A percentile compares a stretch with the other conserved stretches of the same genome.
These are phyloP conservation scores for Aureobasidium sp. DNA, from an alignment of 2,329 filamentous ascomycete genomes.

Conservation along the genomic window DNA sequence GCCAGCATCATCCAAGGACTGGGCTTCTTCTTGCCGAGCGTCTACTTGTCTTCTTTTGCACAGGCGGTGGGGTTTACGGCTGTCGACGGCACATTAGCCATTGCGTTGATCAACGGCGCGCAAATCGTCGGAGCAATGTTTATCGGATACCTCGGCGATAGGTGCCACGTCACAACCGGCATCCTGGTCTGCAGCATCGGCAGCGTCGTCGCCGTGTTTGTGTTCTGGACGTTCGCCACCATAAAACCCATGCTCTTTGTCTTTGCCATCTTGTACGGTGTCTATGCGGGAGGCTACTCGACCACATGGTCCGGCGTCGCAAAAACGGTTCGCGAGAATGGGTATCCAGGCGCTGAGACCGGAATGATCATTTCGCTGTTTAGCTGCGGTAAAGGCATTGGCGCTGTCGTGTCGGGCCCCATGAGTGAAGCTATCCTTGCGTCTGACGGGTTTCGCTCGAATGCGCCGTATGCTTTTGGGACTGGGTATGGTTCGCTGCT, in stretches of 20 bases:
- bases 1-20: constrained; percentile 37
- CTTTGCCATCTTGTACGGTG: constrained; percentile 38
- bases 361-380: constrained; percentile 45
- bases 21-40: constrained; percentile 38
- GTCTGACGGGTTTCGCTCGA: constrained; percentile 30
- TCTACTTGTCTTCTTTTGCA: constrained; percentile 39
- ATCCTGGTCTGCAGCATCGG: constrained; percentile 33
- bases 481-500: constrained; percentile 38
- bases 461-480: constrained; percentile 36
- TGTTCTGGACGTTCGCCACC: constrained; percentile 42
- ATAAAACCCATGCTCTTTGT: constrained; percentile 35
- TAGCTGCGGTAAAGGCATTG: constrained; percentile 44
- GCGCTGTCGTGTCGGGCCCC: constrained; percentile 45
- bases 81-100: constrained; percentile 31
- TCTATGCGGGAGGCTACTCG: constrained; percentile 35
- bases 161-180: constrained; percentile 33
- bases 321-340: constrained; percentile 19
- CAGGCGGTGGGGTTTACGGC: constrained; percentile 30
- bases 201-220: constrained; percentile 32
- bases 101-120: constrained; percentile 36
- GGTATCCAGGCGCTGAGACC: constrained; percentile 32
- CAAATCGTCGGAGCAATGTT: constrained; percentile 32
- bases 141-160: constrained; percentile 35
- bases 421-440: constrained; percentile 42
- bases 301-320: constrained; percentile 30